Conservation (phyloP, 331 rosid species). For the Erythrophleum ivorense region DNA sequence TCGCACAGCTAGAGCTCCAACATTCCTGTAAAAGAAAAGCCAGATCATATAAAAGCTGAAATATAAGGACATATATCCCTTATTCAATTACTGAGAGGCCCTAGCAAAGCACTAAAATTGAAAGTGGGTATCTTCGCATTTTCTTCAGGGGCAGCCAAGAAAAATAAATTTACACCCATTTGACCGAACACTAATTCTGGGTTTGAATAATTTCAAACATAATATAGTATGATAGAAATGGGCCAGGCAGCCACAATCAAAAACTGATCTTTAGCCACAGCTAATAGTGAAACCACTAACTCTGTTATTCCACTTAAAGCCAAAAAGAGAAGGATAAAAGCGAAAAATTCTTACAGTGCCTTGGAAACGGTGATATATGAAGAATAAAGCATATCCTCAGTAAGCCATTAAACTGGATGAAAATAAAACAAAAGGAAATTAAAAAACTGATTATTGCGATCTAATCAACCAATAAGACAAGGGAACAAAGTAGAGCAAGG, state of each 20-base stretch:
- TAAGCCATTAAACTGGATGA: slow-evolving; percentile 45
- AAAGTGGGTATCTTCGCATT: not conserved
- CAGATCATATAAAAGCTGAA: not conserved
- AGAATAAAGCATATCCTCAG: slow-evolving; percentile 59
- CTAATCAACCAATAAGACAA: not conserved
- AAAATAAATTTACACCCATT: slow-evolving; percentile 1
- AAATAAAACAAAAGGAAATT: slow-evolving; percentile 13
- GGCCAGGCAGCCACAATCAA: not conserved
- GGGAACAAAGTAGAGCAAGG: not conserved
- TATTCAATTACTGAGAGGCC: slow-evolving; percentile 1
- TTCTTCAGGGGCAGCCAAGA: not conserved
- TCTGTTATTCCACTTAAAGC: not conserved
- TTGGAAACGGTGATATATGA: slow-evolving; percentile 45
- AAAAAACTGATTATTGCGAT: not conserved
- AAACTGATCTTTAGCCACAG: not conserved
- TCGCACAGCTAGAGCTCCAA: slow-evolving; percentile 41
- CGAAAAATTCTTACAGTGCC: slow-evolving; percentile 58
- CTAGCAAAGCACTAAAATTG: not conserved
- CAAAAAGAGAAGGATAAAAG: not conserved
- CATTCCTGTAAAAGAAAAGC: slow-evolving; percentile 53
- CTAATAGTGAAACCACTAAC: not conserved
- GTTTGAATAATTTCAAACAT: slow-evolving; percentile 8
- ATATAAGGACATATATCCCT: not conserved
- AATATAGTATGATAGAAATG: not conserved
- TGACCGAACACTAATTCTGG: not conserved